Base-by-base conservation (phyloP, 805 yeast genomes). In the Teunomyces cretensis region DNA sequence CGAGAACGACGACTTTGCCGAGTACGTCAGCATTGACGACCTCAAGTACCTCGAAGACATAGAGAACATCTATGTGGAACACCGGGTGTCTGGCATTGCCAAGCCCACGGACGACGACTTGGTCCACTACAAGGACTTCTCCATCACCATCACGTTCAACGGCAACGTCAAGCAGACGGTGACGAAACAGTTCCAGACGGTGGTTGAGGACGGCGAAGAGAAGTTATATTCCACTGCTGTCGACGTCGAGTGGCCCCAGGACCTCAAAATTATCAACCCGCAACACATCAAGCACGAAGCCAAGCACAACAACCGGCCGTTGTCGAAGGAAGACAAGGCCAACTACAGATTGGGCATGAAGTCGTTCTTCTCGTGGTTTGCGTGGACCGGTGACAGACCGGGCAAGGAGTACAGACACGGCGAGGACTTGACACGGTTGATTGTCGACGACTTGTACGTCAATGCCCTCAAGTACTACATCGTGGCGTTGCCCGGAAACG, bases 351-450 rank as follows among this genome's bases (percentile, higher is more conserved):
- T 72, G 14, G 91, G 91, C 4, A 84, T 84, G 89, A 83, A 84
- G 57, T 82, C 92, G 11, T 85, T 92, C 57, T 91, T 92, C 64
- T 84, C 89, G 5, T 91, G 91, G 84, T 91, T 90, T 60, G 70
- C 72, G 39, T 90, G 95, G 91, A 85, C 94, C 0, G 96, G 96
- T 0, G 61, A 67, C 30, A 84, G 83, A 51, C 85, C 88, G 1
- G 86, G 88, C 1, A 87, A 81, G 64, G 94, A 83, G 60, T 88
- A 82, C 58, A 77, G 90, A 49, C 75, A 78, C 45, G 96, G 96
- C 17, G 92, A 84, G 49, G 89, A 84, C 9, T 72, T 91, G 44
- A 88, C 96, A 0, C 70, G 81, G 42, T 65, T 87, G 33, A 70
- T 92, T 11, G 72, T 80, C 4, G 96, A 89, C 38, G 96, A 91